Percentiles rank a stretch among this genome's conserved stretches.
phyloP scores from a whole-genome alignment of 2,329 filamentous ascomycete species.

The Aureobasidium musti region DNA sequence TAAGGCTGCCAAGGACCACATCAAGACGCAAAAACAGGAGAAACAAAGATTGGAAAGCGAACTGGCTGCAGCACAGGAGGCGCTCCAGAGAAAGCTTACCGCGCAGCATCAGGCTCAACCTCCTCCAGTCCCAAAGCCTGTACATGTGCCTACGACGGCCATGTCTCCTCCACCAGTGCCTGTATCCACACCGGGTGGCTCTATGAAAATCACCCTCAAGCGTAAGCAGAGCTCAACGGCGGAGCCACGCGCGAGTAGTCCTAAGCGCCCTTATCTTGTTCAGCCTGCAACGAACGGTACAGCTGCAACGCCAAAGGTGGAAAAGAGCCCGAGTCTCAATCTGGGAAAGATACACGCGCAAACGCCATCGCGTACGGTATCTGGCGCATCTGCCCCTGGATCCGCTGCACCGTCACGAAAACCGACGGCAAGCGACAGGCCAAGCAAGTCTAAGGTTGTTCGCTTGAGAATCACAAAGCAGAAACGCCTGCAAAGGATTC shows the following conservation, averaged over 20 bases:
- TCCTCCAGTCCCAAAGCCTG: constrained; percentile 19
- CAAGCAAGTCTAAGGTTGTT: constrained; percentile 7
- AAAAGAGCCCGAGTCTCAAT: constrained; percentile 25
- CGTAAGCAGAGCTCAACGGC: constrained; percentile 36
- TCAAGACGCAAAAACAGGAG: constrained; percentile 29
- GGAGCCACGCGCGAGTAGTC: constrained; percentile 33
- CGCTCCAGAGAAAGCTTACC: constrained; percentile 16
- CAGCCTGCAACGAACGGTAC: constrained; percentile 24
- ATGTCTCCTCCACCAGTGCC: constrained; percentile 32
- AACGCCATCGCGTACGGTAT: constrained; percentile 19
- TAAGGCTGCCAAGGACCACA: constrained; percentile 31
- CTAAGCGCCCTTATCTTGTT: constrained; percentile 37
- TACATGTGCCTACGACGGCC: constrained; percentile 6
- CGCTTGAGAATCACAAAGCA: constrained; percentile 1
- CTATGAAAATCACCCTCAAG: constrained; percentile 37
- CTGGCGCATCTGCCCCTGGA: constrained; percentile 1
- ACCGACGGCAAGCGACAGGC: constrained; percentile 10
- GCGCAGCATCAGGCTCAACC: constrained; percentile 5
- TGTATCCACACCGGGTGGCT: constrained; percentile 23
- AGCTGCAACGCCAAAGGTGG: constrained; percentile 23
- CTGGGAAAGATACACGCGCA: constrained; percentile 3
- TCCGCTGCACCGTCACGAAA: constrained; percentile 7
- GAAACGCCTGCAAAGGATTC: constrained; percentile 20
- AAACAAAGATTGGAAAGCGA: constrained; percentile 15
- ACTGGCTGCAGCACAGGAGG: constrained; percentile 20